A percentile compares a stretch with the other conserved stretches of the same genome.
Conservation (phyloP, 1,139 yeast genomes). For the Pichia sp. region DNA sequence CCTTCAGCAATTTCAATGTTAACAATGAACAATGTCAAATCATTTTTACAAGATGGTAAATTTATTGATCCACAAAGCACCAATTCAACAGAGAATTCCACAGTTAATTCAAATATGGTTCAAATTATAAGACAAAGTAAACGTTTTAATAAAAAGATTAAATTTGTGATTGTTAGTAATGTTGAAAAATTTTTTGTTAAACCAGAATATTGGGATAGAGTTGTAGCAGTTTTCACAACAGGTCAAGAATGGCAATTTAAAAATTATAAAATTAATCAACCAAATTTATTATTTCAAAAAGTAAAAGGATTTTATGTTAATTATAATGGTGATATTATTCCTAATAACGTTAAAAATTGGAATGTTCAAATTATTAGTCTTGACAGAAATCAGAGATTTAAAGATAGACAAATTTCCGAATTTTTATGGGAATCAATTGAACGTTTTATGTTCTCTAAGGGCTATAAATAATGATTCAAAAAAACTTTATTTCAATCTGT, state of each 20-base stretch:
- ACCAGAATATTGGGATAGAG: constrained; percentile 96
- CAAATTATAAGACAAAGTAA: constrained; percentile 53
- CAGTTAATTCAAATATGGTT: constrained; percentile 37
- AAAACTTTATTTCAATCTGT: too few species aligned
- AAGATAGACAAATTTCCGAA: constrained; percentile 81
- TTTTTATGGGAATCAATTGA: constrained; percentile 77
- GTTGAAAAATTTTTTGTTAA: constrained; percentile 86
- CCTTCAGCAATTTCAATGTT: constrained; percentile 91
- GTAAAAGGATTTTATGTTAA: constrained; percentile 78
- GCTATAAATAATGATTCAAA: constrained; percentile 27
- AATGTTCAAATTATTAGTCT: constrained; percentile 72
- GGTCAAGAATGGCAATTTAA: constrained; percentile 98
- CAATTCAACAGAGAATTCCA: constrained; percentile 17
- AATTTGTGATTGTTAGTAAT: constrained; percentile 77
- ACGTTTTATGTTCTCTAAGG: constrained; percentile 45
- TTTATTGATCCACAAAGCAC: constrained; percentile 43
- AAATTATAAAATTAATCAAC: constrained; percentile 76
- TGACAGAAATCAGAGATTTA: constrained; percentile 79
- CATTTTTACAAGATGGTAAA: constrained; percentile 70
- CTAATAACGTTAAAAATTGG: constrained; percentile 75
- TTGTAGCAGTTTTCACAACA: constrained; percentile 90
- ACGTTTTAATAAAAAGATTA: constrained; percentile 47
- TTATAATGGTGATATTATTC: constrained; percentile 74
- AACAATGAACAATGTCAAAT: constrained; percentile 74
- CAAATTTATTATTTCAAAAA: constrained; percentile 72